These are phyloP conservation scores for Fusarium equiseti DNA, from an alignment of 2,329 filamentous ascomycete species.

Conservation along the genomic window DNA sequence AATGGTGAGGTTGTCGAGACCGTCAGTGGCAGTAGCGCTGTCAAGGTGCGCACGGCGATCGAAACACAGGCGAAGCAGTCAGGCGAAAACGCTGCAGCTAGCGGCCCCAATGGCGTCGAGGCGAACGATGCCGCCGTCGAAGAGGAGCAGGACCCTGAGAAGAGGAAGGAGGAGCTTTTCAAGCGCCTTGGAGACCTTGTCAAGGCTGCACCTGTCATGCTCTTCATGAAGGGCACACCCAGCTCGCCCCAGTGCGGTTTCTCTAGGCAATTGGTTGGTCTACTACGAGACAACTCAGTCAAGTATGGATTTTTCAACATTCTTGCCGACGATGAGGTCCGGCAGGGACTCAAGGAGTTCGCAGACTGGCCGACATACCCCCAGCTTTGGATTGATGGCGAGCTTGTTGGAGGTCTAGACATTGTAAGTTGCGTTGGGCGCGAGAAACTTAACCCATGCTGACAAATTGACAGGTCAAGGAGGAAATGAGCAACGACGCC, in stretches of 20 bases:
- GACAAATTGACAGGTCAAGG: constrained; percentile 77
- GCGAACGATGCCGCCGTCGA: constrained; percentile 57
- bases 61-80: constrained; percentile 78
- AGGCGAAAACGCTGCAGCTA: constrained; percentile 51
- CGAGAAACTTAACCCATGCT: constrained; percentile 22
- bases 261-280: constrained; percentile 86
- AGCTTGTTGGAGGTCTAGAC: constrained; percentile 92
- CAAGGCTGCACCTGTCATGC: constrained; percentile 96
- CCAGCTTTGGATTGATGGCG: constrained; percentile 91
- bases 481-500: constrained; percentile 86
- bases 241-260: constrained; percentile 91
- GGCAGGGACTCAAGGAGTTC: constrained; percentile 95
- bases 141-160: constrained; percentile 66
- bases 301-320: constrained; percentile 99
- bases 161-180: constrained; percentile 86
- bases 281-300: constrained; percentile 89
- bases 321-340: constrained; percentile 94
- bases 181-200: constrained; percentile 85
- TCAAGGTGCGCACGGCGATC: constrained; percentile 86
- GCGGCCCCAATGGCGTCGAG: constrained; percentile 52
- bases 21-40: constrained; percentile 89
- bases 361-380: constrained; percentile 99
- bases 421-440: constrained; percentile 75
- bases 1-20: constrained; percentile 82
- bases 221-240: constrained; percentile 98